Evolutionary conservation across 2,329 filamentous ascomycete species (phyloP), one percentile per base, ranked within the genome.

Genomic region (Aspergillus pseudonomiae): DNA sequence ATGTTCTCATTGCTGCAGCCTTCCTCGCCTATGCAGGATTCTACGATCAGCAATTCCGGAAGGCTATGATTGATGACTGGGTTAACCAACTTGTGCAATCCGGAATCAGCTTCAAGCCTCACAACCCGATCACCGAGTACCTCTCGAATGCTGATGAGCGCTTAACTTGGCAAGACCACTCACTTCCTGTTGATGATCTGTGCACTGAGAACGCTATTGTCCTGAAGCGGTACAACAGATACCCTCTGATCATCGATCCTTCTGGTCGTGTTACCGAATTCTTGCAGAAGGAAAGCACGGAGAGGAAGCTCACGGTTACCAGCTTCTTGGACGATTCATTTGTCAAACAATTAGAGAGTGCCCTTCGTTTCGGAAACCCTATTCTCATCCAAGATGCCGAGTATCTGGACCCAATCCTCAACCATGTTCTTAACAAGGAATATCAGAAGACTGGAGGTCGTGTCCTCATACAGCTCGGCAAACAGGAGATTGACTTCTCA

Each of bases 151-250:
- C 96, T 5, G 96, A 99, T 77, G 94, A 99, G 81, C 88, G 95
- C 67, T 85, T 99, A 39, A 88, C 91, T 67, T 99, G 95, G 95
- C 96, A 99, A 81, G 91, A 94, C 72, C 92, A 99, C 75, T 90
- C 90, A 19, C 83, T 99, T 57, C 95, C 96, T 2, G 94, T 97
- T 5, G 95, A 99, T 76, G 95, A 99, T 75, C 86, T 99, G 46
- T 99, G 95, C 84, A 99, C 95, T 0, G 95, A 99, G 79, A 99
- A 99, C 74, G 95, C 96, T 52, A 97, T 99, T 74, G 91, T 99
- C 69, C 87, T 99, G 65, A 93, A 98, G 83, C 90, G 95, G 63
- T 99, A 97, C 88, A 99, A 99, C 82, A 88, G 95, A 67, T 99
- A 99, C 78, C 95, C 96, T 52, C 87, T 99, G 65, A 98, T 99